Base-by-base conservation (phyloP, 2,329 filamentous ascomycete species). In the Fusarium scirpi region DNA sequence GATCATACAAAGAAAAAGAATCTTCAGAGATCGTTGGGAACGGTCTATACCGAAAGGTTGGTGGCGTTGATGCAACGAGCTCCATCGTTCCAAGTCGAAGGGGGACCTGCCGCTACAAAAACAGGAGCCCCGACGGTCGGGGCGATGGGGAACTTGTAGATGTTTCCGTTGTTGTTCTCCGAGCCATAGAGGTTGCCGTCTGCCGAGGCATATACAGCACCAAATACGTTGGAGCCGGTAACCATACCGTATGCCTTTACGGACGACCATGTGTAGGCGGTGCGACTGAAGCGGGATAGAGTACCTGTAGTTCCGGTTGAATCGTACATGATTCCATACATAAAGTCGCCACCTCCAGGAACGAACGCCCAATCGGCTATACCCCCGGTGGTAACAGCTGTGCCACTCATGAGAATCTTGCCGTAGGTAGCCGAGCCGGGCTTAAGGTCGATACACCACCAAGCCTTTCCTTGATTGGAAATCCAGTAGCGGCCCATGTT, bases 321-420 rank as follows among this genome's bases (percentile, higher is more conserved):
- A 16, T 55, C 47, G 20, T 64, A 52, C 55, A 65, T 64, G 18
- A 74, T n/a, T 2, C 65, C 49, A 29, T 73, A 75, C 49, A 75
- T 66, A 25, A 54, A 75, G 25, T 75, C 67, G 12, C 71, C 71
- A 16, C 73, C 73, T 12, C 73, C 73, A 6, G 73, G 73, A 5
- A 75, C 73, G 18, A 71, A 75, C 0, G 67, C 66, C 73, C 73
- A 75, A 20, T 75, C 73, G 6, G 67, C 70, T 7, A 58, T 27
- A 15, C 34, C 48, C 16, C 58, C 44, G 22, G 49, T 43, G 18
- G 54, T 61, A 2, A 49, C 54, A 13, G 60, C 61, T 4, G 63
- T 69, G 3, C 73, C 73, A 24, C 51, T 74, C 46, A 57, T 47
- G 3, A 74, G 38, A 25, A 75, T 58, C 25, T 69, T 61, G 58